Evolutionary conservation across 257 asterid genomes (phyloP), one percentile per base, ranked within the genome.

Genomic region (Scutellaria baicalensis): DNA sequence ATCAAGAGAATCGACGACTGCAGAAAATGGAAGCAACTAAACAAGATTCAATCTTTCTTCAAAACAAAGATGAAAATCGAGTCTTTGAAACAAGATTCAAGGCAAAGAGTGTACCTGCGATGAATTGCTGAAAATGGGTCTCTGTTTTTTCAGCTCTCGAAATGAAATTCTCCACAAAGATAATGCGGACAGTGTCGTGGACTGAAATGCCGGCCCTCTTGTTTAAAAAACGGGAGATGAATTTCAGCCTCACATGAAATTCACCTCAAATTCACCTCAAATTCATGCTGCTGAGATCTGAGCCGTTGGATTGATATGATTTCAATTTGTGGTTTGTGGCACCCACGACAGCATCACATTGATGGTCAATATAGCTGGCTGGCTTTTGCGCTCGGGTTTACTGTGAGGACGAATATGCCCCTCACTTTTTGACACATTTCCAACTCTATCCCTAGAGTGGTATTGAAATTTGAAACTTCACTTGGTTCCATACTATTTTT

Each of bases 241-340:
- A 59, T 47, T 66, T 52, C 76, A 35, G 78, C 77, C 85, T 68
- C 83, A 84, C 59, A 76, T 80, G 77, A 80, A 78, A 77, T 59
- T 66, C 75, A 69, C 75, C 64, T 77, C 20, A 83, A 79, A 84
- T 79, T 54, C 45, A 75, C 82, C 83, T 80, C 69, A 78, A 86
- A 80, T 82, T 81, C 77, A 13, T 23, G 64, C 36, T 42, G 47
- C 0, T 23, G 42, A 54, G 63, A 75, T 79, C 75, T 17, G 16
- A 62, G 69, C 88, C 86, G 88, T 83, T 70, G 85, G 80, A 77
- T 77, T 47, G 66, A 50, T 33, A 17, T 48, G 76, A 76, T 78
- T 51, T 62, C 45, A 17, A 35, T 69, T 55, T 60, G 66, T 68
- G 69, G 69, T 38, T 73, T 71, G 78, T 73, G 86, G 81, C 66